Percentiles rank a stretch among this genome's conserved stretches.
These are phyloP conservation scores for Notholithocarpus densiflorus DNA, from an alignment of 306 rosid species.

Conservation along the genomic window DNA sequence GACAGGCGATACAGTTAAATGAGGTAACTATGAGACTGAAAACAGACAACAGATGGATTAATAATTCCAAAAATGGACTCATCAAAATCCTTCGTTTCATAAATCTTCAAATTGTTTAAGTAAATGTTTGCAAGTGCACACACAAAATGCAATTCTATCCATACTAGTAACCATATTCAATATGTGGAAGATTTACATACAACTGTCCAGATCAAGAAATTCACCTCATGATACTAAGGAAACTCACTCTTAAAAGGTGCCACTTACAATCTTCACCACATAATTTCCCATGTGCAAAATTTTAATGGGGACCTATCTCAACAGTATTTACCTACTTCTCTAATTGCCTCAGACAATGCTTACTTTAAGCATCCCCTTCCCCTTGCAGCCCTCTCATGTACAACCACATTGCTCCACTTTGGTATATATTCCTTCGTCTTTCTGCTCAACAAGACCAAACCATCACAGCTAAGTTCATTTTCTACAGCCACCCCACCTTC, in stretches of 20 bases:
- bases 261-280: neutral
- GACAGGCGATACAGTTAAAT: slow-evolving; percentile 9
- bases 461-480: neutral
- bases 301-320: neutral
- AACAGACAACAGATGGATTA: neutral
- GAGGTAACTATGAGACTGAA: slow-evolving; percentile 12
- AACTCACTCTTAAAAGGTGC: neutral
- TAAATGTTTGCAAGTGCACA: neutral
- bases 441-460: neutral
- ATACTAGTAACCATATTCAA: neutral
- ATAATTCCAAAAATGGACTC: neutral
- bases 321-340: neutral
- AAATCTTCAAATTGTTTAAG: neutral
- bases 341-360: neutral
- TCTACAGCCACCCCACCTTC: neutral
- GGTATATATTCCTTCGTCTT: neutral
- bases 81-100: neutral
- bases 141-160: neutral
- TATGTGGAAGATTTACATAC: neutral
- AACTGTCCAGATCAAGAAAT: neutral
- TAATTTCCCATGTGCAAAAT: neutral
- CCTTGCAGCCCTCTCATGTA: neutral
- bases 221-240: neutral
- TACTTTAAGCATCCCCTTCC: neutral
- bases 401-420: neutral